phyloP scores from a whole-genome alignment of 2,329 filamentous ascomycete genomes.

The Beauveria asiatica region DNA sequence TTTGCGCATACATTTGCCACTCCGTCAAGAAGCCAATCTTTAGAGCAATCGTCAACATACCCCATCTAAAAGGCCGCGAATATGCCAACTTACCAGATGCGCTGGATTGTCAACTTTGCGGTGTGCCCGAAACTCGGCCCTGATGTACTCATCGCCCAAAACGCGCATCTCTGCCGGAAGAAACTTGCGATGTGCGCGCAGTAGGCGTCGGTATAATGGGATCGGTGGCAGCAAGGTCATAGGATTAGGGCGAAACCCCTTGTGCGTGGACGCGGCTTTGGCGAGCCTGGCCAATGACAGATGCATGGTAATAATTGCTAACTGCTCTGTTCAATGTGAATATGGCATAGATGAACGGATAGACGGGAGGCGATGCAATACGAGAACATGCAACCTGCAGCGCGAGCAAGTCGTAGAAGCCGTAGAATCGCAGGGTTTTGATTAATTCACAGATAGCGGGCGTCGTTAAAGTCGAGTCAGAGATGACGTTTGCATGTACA shows the following conservation, averaged over 20 bases:
- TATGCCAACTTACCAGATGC: slow-evolving; percentile 60
- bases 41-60: background rate
- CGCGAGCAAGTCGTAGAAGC: background rate
- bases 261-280: slow-evolving; percentile 25
- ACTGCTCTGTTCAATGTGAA: background rate
- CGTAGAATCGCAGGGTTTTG: background rate
- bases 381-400: background rate
- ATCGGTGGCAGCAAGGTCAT: slow-evolving; percentile 78
- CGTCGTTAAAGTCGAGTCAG: background rate
- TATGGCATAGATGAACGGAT: background rate
- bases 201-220: slow-evolving; percentile 76
- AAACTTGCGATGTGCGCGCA: slow-evolving; percentile 77
- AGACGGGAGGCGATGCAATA: background rate
- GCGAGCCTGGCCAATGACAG: slow-evolving; percentile 24
- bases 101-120: slow-evolving; percentile 78
- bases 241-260: slow-evolving; percentile 28
- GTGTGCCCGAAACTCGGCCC: slow-evolving; percentile 84
- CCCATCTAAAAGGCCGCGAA: background rate
- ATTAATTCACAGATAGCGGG: no score
- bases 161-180: slow-evolving; percentile 67
- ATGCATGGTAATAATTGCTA: slow-evolving; percentile 18
- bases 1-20: slow-evolving; percentile 93
- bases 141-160: slow-evolving; percentile 87
- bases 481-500: background rate
- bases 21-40: slow-evolving; percentile 93